Percentiles rank a stretch among this genome's conserved stretches.
These are phyloP conservation scores for Solanum clarkiae DNA, from an alignment of 257 asterid genomes.

Conservation along the genomic window DNA sequence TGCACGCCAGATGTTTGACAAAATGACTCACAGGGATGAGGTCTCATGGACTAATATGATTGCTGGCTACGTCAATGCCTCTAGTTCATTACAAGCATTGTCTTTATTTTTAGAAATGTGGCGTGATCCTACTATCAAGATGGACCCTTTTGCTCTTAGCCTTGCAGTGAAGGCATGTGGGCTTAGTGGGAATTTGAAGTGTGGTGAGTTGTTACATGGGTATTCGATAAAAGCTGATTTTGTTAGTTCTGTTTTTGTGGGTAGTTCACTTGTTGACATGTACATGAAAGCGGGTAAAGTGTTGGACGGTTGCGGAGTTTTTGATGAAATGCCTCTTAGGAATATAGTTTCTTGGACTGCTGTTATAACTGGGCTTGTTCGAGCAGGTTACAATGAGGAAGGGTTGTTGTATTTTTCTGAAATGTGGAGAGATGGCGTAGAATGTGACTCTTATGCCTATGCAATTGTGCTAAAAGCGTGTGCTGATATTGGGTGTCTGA, in stretches of 20 bases:
- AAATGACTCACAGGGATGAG: conserved; percentile 58
- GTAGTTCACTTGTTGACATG: conserved; percentile 75
- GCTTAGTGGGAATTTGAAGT: conserved; percentile 15
- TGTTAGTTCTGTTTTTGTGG: conserved; percentile 63
- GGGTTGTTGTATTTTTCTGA: conserved; percentile 48
- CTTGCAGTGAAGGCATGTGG: conserved; percentile 79
- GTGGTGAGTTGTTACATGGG: conserved; percentile 53
- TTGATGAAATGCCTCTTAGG: conserved; percentile 70
- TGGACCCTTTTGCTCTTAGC: conserved; percentile 78
- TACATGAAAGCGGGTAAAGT: conserved; percentile 63
- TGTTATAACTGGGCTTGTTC: conserved; percentile 80
- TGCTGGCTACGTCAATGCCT: conserved; percentile 56
- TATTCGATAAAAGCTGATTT: conserved; percentile 44
- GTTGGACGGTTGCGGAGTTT: conserved; percentile 44
- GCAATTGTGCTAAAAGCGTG: conserved; percentile 88
- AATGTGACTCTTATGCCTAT: conserved; percentile 57
- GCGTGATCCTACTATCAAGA: conserved; percentile 25
- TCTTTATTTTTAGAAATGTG: conserved; percentile 52
- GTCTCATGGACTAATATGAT: conserved; percentile 78
- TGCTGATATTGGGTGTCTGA: conserved; percentile 50
- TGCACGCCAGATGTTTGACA: conserved; percentile 70
- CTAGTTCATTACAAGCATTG: conserved; percentile 52
- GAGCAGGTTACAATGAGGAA: conserved; percentile 37
- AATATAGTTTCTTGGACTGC: conserved; percentile 95
- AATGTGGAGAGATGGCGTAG: conserved; percentile 65